These are phyloP conservation scores for Neodidymelliopsis sp. DNA, from an alignment of 2,329 filamentous ascomycete genomes.

Conservation along the genomic window DNA sequence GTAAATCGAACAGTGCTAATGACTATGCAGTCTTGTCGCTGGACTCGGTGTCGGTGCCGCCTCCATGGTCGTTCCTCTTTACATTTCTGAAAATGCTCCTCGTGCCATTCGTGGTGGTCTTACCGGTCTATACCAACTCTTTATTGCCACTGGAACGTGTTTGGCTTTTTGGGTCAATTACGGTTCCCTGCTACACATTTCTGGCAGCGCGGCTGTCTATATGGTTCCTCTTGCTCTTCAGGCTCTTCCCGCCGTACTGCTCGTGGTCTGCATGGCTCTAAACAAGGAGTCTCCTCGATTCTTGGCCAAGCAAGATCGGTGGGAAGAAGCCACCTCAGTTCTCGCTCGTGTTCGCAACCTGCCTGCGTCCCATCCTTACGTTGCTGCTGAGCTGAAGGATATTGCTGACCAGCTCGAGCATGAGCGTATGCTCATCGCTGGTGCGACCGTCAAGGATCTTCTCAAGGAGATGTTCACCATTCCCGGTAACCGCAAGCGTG, in stretches of 20 bases:
- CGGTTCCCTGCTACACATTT: slow-evolving; percentile 56
- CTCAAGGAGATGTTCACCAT: slow-evolving; percentile 55
- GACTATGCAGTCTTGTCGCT: slow-evolving; percentile 58
- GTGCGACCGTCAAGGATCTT: slow-evolving; percentile 53
- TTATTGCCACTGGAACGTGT: slow-evolving; percentile 62
- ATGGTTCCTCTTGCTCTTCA: slow-evolving; percentile 71
- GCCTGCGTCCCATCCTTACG: slow-evolving; percentile 44
- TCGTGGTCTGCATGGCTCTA: slow-evolving; percentile 67
- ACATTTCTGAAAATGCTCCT: slow-evolving; percentile 67
- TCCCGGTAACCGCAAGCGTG: slow-evolving; percentile 65
- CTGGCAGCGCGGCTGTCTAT: slow-evolving; percentile 60
- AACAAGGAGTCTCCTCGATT: slow-evolving; percentile 73
- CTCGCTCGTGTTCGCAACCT: slow-evolving; percentile 66
- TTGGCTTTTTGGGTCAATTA: slow-evolving; percentile 64
- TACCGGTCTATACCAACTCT: slow-evolving; percentile 68
- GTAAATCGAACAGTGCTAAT: background rate
- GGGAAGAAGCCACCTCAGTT: slow-evolving; percentile 67
- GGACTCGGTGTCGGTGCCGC: slow-evolving; percentile 61
- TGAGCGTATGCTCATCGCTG: slow-evolving; percentile 66
- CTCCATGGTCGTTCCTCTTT: slow-evolving; percentile 66
- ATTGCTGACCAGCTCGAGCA: slow-evolving; percentile 53
- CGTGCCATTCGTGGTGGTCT: slow-evolving; percentile 66
- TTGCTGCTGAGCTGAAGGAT: slow-evolving; percentile 47
- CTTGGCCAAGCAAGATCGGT: slow-evolving; percentile 71
- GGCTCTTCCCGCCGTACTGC: slow-evolving; percentile 66